These are phyloP conservation scores for Silybum marianum DNA, from an alignment of 129 eudicot species.

Conservation along the genomic window DNA sequence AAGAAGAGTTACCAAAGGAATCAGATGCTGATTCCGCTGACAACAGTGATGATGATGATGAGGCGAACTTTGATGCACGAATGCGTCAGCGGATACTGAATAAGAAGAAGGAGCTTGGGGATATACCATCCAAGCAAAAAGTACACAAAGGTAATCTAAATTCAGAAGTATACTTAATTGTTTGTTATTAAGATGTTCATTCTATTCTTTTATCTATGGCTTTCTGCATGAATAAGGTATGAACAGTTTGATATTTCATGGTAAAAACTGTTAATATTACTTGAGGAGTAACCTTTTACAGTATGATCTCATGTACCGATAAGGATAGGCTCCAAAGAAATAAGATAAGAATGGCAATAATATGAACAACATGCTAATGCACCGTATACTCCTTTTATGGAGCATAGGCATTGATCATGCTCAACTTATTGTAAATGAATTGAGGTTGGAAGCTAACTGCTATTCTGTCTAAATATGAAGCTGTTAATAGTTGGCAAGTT, in stretches of 20 bases:
- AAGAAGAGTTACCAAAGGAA: conserved; percentile 55
- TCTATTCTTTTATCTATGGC: neutral
- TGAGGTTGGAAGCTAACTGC: neutral
- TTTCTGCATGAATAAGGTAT: neutral
- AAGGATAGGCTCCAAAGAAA: neutral
- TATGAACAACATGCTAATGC: neutral
- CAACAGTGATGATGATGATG: conserved; percentile 64
- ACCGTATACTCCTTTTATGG: neutral
- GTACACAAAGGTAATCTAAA: conserved; percentile 47
- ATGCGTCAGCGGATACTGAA: conserved; percentile 87
- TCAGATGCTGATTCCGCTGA: conserved; percentile 48
- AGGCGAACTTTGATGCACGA: conserved; percentile 75
- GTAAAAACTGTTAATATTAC: neutral
- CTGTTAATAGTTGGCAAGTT: neutral
- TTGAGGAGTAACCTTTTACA: neutral
- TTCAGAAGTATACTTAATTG: neutral
- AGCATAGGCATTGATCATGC: neutral
- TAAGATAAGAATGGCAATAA: neutral
- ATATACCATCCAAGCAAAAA: conserved; percentile 57
- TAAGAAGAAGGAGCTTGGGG: conserved; percentile 74
- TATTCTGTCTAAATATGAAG: no score
- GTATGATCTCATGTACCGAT: neutral
- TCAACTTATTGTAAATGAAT: neutral
- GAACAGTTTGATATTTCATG: neutral
- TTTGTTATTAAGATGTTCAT: neutral